Evolutionary conservation across 441 rosid species (phyloP).

Genomic region (Biscutella laevigata): DNA sequence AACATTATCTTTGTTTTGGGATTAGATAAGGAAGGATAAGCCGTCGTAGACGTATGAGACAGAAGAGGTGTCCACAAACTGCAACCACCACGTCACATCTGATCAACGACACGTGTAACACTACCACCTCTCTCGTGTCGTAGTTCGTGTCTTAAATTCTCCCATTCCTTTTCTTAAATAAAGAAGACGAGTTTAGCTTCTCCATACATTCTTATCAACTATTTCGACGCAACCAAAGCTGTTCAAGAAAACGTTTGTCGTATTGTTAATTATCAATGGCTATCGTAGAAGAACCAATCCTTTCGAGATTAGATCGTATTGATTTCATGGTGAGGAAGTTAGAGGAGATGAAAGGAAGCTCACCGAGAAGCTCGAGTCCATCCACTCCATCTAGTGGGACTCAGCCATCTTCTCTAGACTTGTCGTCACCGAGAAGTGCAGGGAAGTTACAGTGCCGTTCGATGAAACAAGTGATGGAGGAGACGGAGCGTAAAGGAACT

Average conservation of each 20-base stretch:
- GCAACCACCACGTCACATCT: conserved; percentile 17
- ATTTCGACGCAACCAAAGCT: conserved; percentile 10
- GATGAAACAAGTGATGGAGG: conserved; percentile 25
- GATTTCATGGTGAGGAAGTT: conserved; percentile 26
- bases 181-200: conserved; percentile 3
- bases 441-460: conserved; percentile 19
- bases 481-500: conserved; percentile 21
- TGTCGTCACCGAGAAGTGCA: conserved; percentile 20
- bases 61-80: conserved; percentile 4
- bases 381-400: conserved; percentile 29
- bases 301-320: conserved; percentile 28
- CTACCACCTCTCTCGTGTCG: conserved; percentile 11
- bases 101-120: conserved; percentile 10
- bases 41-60: conserved; percentile 1
- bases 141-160: conserved; percentile 11
- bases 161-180: background rate
- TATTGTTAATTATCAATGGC: conserved; percentile 4
- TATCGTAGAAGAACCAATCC: conserved; percentile 25
- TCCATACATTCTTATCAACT: background rate
- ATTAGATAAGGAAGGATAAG: conserved; percentile 22
- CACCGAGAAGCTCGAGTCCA: conserved; percentile 28
- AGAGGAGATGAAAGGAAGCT: conserved; percentile 25
- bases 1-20: conserved; percentile 12
- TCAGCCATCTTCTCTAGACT: conserved; percentile 19
- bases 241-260: background rate